A percentile compares a stretch with the other conserved stretches of the same genome.
phyloP scores from a whole-genome alignment of 2,329 filamentous ascomycete genomes.

The Aotearoamyces nothofagi region DNA sequence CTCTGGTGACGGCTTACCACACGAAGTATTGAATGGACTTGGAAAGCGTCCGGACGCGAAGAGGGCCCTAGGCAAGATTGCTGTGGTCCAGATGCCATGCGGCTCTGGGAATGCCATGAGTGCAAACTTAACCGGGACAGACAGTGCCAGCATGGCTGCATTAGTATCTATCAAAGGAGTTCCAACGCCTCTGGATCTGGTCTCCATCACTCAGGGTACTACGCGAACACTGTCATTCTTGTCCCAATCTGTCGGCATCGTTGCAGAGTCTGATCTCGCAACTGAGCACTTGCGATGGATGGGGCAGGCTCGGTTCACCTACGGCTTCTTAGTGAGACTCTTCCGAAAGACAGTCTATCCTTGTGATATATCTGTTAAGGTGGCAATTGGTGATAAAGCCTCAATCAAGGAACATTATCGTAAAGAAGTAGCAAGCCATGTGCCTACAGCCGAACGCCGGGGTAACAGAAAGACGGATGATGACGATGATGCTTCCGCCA shows the following conservation, averaged over 20 bases:
- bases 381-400: slow-evolving; percentile 63
- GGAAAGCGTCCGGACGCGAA: slow-evolving; percentile 61
- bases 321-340: slow-evolving; percentile 66
- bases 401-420: slow-evolving; percentile 61
- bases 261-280: slow-evolving; percentile 78
- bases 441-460: slow-evolving; percentile 13
- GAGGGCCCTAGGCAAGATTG: slow-evolving; percentile 58
- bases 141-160: slow-evolving; percentile 59
- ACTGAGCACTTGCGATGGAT: slow-evolving; percentile 92
- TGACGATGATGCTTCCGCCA: slow-evolving; percentile 18
- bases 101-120: slow-evolving; percentile 92
- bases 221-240: slow-evolving; percentile 70
- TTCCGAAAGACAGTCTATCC: slow-evolving; percentile 69
- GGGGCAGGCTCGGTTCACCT: slow-evolving; percentile 72
- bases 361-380: slow-evolving; percentile 74
- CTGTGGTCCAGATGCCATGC: slow-evolving; percentile 78
- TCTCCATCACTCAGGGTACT: slow-evolving; percentile 73
- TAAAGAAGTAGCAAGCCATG: slow-evolving; percentile 22
- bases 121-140: slow-evolving; percentile 74
- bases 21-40: slow-evolving; percentile 91
- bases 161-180: slow-evolving; percentile 78
- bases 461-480: slow-evolving; percentile 16
- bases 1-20: slow-evolving; percentile 80
- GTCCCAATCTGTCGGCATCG: slow-evolving; percentile 76
- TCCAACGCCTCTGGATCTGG: slow-evolving; percentile 69